phyloP scores from a whole-genome alignment of 129 eudicot genomes.

The Cynara cardunculus region DNA sequence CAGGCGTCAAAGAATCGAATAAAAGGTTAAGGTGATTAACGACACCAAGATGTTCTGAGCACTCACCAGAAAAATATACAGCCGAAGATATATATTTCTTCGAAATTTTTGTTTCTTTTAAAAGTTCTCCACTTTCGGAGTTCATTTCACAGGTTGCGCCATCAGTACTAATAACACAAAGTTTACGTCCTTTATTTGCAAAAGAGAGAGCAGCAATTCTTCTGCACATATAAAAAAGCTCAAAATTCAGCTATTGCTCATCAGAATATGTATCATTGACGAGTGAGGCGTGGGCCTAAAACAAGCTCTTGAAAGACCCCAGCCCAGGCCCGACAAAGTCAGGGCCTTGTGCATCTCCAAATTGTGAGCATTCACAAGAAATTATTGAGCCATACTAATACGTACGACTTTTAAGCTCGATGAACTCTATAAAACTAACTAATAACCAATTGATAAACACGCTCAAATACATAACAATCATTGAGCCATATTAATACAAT shows the following conservation, averaged over 20 bases:
- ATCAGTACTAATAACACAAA: slow-evolving; percentile 29
- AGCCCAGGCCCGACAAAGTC: too few species aligned
- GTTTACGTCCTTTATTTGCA: slow-evolving; percentile 40
- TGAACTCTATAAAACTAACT: not conserved
- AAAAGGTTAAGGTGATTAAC: not conserved
- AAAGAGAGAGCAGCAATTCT: slow-evolving; percentile 45
- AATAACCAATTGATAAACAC: not conserved
- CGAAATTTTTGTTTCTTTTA: slow-evolving; percentile 36
- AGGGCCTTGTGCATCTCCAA: too few species aligned
- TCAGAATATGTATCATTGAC: not conserved
- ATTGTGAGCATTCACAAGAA: too few species aligned
- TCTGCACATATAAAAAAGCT: slow-evolving; percentile 27
- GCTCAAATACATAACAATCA: too few species aligned
- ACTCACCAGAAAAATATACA: slow-evolving; percentile 36
- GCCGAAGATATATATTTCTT: slow-evolving; percentile 40
- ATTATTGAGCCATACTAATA: too few species aligned
- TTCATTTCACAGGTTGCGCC: slow-evolving; percentile 45
- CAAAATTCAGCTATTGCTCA: not conserved
- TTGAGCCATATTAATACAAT: not conserved
- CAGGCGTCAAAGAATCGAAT: not conserved
- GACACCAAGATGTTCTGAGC: not conserved
- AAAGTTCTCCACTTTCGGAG: slow-evolving; percentile 48
- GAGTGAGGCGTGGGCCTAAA: too few species aligned
- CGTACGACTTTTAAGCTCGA: too few species aligned
- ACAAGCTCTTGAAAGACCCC: too few species aligned